Conservation (phyloP, 2,329 filamentous ascomycete genomes). For the Hymenoscyphus infarciens region DNA sequence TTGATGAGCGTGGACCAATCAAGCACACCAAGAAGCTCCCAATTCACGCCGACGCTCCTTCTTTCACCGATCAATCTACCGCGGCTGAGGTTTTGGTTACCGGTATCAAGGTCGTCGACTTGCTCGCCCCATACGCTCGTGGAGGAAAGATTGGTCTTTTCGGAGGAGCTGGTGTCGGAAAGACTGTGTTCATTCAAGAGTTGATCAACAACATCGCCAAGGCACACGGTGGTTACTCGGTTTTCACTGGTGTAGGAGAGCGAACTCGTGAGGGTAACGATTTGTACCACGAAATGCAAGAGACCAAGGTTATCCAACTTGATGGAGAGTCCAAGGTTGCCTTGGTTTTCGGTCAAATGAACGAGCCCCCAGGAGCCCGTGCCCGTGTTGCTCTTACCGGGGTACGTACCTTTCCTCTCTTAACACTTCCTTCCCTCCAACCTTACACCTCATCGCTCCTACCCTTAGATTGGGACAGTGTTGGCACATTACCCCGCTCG, state of each 20-base stretch:
- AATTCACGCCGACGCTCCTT: slow-evolving; percentile 91
- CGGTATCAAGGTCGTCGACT: slow-evolving; percentile 99
- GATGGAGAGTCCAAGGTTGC: slow-evolving; percentile 99
- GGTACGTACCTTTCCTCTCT: not conserved
- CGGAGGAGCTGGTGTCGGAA: slow-evolving; percentile 99
- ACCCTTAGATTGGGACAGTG: too few relatives aligned
- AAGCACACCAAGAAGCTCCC: slow-evolving; percentile 83
- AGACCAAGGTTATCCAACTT: slow-evolving; percentile 98
- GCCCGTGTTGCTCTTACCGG: slow-evolving; percentile 98
- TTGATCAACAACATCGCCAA: slow-evolving; percentile 99
- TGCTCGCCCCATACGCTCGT: slow-evolving; percentile 98
- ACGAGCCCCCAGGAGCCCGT: slow-evolving; percentile 99
- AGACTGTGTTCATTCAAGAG: slow-evolving; percentile 99
- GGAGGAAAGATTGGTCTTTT: slow-evolving; percentile 99
- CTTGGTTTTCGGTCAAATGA: slow-evolving; percentile 99
- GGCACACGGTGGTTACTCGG: slow-evolving; percentile 99
- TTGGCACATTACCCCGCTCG: too few relatives aligned
- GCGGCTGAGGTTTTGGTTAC: slow-evolving; percentile 94
- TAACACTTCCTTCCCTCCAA: too few relatives aligned
- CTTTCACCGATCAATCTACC: slow-evolving; percentile 94
- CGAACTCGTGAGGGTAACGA: slow-evolving; percentile 99
- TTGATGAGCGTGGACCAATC: slow-evolving; percentile 98
- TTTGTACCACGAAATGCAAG: slow-evolving; percentile 99
- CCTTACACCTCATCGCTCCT: too few relatives aligned
- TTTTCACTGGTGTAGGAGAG: slow-evolving; percentile 99